Percentiles rank a stretch among this genome's conserved stretches.
Evolutionary conservation across 345 rosid genomes (phyloP).

Genomic region (Clarkia xantiana): DNA sequence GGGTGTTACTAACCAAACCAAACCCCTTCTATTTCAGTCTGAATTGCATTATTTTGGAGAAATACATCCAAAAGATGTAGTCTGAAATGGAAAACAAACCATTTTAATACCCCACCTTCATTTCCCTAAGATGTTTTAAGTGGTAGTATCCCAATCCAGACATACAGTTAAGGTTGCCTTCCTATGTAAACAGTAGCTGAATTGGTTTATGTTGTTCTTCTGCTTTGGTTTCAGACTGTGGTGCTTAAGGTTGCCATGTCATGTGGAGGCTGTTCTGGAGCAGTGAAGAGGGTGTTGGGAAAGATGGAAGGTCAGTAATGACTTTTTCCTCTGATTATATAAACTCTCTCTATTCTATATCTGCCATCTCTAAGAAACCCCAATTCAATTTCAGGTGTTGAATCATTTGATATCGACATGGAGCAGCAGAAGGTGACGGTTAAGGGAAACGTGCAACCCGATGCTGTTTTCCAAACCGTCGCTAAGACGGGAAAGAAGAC

Average conservation of each 20-base stretch:
- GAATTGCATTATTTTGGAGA: no score
- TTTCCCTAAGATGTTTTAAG: no score
- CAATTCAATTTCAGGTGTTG: conserved; percentile 41
- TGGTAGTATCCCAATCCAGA: no score
- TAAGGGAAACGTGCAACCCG: conserved; percentile 65
- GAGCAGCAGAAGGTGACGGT: conserved; percentile 79
- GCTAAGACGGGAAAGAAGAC: conserved; percentile 79
- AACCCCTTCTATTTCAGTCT: no score
- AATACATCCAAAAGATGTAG: no score
- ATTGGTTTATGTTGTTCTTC: not conserved
- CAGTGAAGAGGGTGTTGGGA: conserved; percentile 72
- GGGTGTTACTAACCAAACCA: no score
- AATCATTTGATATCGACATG: conserved; percentile 56
- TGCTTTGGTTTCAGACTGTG: conserved; percentile 41
- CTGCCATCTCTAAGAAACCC: not conserved
- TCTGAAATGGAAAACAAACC: no score
- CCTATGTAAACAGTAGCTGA: no score
- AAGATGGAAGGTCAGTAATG: conserved; percentile 76
- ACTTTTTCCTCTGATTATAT: not conserved
- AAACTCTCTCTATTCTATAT: not conserved
- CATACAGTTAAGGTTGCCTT: no score
- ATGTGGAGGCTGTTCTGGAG: conserved; percentile 66
- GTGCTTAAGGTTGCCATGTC: conserved; percentile 81
- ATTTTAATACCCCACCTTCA: no score
- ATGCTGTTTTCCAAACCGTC: conserved; percentile 68